These are phyloP conservation scores for Trichomonascus vanleenenianus DNA, from an alignment of 805 yeast species.

Conservation along the genomic window DNA sequence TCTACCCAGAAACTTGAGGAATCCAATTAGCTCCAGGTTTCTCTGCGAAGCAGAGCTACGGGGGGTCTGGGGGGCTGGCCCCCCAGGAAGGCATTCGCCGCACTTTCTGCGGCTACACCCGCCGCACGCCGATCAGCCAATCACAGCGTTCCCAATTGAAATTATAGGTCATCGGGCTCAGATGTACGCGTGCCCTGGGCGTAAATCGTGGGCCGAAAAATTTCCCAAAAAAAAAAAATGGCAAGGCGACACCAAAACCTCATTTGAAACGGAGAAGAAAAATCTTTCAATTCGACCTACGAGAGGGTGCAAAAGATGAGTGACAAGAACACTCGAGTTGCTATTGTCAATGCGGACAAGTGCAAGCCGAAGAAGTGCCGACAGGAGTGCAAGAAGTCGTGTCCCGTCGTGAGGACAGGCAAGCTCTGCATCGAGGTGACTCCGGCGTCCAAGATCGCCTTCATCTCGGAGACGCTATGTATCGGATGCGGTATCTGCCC, in stretches of 20 bases:
- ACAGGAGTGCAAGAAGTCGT: constrained; percentile 93
- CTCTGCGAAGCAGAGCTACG: no score
- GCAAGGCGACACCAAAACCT: not conserved
- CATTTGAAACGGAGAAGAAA: not conserved
- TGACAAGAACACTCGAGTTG: constrained; percentile 52
- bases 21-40: no score
- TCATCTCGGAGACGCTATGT: constrained; percentile 86
- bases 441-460: constrained; percentile 86
- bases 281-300: not conserved
- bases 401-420: constrained; percentile 98
- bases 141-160: no score
- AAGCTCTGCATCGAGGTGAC: constrained; percentile 94
- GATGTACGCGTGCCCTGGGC: no score
- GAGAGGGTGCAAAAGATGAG: not conserved
- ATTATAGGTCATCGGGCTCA: no score
- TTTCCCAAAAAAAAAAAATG: not conserved
- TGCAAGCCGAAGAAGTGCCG: constrained; percentile 98
- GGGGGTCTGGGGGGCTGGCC: no score
- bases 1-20: no score
- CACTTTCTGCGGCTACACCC: no score
- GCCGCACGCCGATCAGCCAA: no score
- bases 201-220: not conserved
- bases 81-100: no score
- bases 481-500: constrained; percentile 99
- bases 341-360: constrained; percentile 87